These are phyloP conservation scores for Penicillium psychrosexuale DNA, from an alignment of 2,329 filamentous ascomycete genomes.

Conservation along the genomic window DNA sequence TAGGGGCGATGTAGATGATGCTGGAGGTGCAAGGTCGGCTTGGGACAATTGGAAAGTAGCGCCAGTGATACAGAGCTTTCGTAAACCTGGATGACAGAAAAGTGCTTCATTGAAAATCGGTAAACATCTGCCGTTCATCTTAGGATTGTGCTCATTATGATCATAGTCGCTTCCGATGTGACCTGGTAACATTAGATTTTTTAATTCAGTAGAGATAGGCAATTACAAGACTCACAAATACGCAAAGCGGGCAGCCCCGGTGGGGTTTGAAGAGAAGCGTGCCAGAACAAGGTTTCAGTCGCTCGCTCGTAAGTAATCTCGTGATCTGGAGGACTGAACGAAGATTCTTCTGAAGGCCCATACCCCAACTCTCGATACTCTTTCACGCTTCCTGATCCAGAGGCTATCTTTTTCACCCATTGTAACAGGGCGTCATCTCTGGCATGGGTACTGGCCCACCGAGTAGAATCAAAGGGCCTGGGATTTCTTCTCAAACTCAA, in stretches of 20 bases:
- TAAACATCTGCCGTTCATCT: not conserved
- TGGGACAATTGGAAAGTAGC: not conserved
- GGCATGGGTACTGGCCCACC: not conserved
- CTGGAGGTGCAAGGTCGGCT: too few relatives aligned
- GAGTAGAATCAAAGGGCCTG: not conserved
- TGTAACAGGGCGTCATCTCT: not conserved
- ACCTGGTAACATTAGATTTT: not conserved
- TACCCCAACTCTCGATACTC: not conserved
- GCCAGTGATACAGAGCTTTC: constrained; percentile 6
- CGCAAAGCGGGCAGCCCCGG: not conserved
- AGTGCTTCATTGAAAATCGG: not conserved
- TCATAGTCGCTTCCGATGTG: constrained; percentile 8
- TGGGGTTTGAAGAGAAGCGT: not conserved
- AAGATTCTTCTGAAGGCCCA: not conserved
- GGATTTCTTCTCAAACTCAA: not conserved
- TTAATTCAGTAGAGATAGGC: not conserved
- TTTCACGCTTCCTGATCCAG: not conserved
- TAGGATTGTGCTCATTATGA: not conserved
- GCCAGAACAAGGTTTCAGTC: not conserved
- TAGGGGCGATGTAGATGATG: not conserved
- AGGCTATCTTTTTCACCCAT: not conserved
- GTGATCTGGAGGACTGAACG: not conserved
- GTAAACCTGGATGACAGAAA: constrained; percentile 4
- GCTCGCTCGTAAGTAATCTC: not conserved
- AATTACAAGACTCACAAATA: not conserved